Evolutionary conservation across 768 basidiomycete species (phyloP).

Genomic region (Lactarius deliciosus): DNA sequence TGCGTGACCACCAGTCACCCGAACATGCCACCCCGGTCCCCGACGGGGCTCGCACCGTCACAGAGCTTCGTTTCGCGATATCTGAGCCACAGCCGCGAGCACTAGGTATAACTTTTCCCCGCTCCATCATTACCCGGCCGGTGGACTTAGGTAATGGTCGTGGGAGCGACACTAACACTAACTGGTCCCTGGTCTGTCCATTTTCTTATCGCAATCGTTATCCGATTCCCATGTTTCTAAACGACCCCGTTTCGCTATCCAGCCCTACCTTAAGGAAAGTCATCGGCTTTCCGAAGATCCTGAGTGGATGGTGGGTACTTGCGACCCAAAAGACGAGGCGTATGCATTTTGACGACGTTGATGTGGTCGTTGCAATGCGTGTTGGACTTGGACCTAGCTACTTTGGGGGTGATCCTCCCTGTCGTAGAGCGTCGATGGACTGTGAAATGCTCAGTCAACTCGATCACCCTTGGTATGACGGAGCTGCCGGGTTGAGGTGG

Average conservation of each 20-base stretch:
- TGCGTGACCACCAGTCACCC: not conserved
- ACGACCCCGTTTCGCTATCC: not conserved
- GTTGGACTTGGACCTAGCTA: too few species aligned
- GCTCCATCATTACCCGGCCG: not conserved
- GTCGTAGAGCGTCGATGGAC: too few species aligned
- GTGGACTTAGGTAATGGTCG: not conserved
- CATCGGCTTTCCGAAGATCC: not conserved
- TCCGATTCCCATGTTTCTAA: not conserved
- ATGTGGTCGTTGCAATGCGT: too few species aligned
- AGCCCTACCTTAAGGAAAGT: not conserved
- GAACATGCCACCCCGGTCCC: not conserved
- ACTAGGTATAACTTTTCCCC: not conserved
- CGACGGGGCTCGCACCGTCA: not conserved
- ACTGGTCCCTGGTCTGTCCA: not conserved
- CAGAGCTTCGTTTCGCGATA: not conserved
- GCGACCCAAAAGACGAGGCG: not conserved
- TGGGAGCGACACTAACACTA: not conserved
- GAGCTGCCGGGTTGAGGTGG: too few species aligned
- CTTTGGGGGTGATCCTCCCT: too few species aligned
- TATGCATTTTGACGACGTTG: not conserved
- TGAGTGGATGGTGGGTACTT: not conserved
- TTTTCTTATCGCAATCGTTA: not conserved
- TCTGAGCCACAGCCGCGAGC: not conserved
- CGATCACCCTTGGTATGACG: too few species aligned
- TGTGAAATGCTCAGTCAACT: too few species aligned